Base-by-base conservation (phyloP, 441 rosid genomes). In the Jatropha multifida region DNA sequence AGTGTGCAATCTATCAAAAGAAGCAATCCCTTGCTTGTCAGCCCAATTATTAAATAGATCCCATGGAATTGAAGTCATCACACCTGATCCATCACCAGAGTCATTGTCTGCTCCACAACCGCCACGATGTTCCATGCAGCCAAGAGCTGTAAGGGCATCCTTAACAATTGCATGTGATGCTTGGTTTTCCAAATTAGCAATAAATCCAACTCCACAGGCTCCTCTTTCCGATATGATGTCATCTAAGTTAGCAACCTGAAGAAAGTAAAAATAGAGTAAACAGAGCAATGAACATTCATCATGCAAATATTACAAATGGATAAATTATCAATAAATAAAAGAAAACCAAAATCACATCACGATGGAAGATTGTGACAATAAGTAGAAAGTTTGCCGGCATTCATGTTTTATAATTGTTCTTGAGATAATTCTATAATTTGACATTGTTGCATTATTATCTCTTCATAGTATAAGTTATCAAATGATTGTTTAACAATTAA, bases 91-190 rank as follows among this genome's bases (percentile, higher is more conserved):
- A 82, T 96, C 99, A 76, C 99, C 98, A 63, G 98, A 96, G 86
- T 92, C 97, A 83, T 91, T 94, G 81, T 96, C 99, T 76, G 99
- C 93, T 77, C 99, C 99, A 84, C 99, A 96, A 48, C 99, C 98
- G 41, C 99, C 98, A 77, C 99, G 98, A 82, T 96, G 99, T 82
- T 96, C 98, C 99, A 96, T 96, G 82, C 99, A 96, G 56, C 98
- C 93, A 76, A 96, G 98, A 76, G 98, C 98, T 51, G 78, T 78
- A 78, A 96, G 97, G 71, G 98, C 98, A 87, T 94, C 96, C 73
- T 86, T 82, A 70, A 92, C 86, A 52, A 91, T 88, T 80, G 84
- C 86, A 88, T 91, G 92, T 42, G 98, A 92, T 76, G 96, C 87
- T 80, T 84, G 92, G 73, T 94, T 96, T 71, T 96, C 97, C 81